Conservation (phyloP, 2,329 filamentous ascomycete genomes). For the Nemania sp. region DNA sequence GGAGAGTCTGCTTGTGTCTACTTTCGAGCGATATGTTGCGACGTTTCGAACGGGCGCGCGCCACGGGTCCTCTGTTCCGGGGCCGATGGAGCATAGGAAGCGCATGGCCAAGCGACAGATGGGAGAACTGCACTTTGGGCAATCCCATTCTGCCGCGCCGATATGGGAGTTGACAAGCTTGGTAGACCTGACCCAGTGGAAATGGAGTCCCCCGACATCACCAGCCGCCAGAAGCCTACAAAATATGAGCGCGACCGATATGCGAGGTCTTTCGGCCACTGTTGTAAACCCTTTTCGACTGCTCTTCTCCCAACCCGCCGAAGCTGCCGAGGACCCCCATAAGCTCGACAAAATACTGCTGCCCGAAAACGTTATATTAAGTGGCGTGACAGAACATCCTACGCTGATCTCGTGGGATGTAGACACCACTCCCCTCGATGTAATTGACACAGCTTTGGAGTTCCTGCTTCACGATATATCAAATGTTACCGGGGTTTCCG, state of each 20-base stretch:
- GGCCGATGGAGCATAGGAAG: slow-evolving; percentile 67
- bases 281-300: slow-evolving; percentile 9
- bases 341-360: slow-evolving; percentile 6
- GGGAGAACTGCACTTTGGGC: slow-evolving; percentile 61
- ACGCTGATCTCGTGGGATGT: slow-evolving; percentile 27
- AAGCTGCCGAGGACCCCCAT: neutral
- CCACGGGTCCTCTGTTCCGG: slow-evolving; percentile 58
- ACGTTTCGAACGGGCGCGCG: slow-evolving; percentile 45
- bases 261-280: slow-evolving; percentile 6
- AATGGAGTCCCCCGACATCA: slow-evolving; percentile 63
- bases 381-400: slow-evolving; percentile 28
- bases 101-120: slow-evolving; percentile 66
- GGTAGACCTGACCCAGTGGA: slow-evolving; percentile 61
- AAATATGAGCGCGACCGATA: neutral
- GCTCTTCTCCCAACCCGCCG: slow-evolving; percentile 2
- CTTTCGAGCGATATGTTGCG: slow-evolving; percentile 61
- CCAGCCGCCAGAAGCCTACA: slow-evolving; percentile 43
- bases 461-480: slow-evolving; percentile 37
- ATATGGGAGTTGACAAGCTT: slow-evolving; percentile 62
- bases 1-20: slow-evolving; percentile 65
- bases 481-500: slow-evolving; percentile 4
- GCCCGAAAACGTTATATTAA: slow-evolving; percentile 22
- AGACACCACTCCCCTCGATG: slow-evolving; percentile 28
- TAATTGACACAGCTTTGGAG: slow-evolving; percentile 36
- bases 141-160: slow-evolving; percentile 49